A percentile compares a stretch with the other conserved stretches of the same genome.
Conservation (phyloP, 2,329 filamentous ascomycete genomes). For the Alternaria angustiovoidea region DNA sequence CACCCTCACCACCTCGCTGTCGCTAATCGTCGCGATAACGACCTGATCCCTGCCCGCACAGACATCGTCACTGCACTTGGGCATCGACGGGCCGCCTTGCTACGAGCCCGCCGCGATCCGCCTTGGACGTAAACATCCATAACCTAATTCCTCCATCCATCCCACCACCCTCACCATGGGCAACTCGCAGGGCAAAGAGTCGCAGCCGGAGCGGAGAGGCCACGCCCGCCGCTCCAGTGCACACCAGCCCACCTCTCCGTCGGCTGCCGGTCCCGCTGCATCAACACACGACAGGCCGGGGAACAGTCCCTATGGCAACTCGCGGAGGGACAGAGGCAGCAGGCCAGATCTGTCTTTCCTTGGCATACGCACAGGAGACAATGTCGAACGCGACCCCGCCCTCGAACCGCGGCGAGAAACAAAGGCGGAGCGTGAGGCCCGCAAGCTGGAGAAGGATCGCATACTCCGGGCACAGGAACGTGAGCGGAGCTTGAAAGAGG, state of each 20-base stretch:
- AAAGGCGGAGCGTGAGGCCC: slow-evolving; percentile 87
- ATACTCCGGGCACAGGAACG: slow-evolving; percentile 79
- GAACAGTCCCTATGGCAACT: slow-evolving; percentile 52
- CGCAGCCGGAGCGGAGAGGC: slow-evolving; percentile 47
- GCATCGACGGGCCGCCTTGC: slow-evolving; percentile 23
- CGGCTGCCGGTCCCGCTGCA: slow-evolving; percentile 32
- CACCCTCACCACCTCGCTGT: slow-evolving; percentile 25
- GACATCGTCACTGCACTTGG: slow-evolving; percentile 24
- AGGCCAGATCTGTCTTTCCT: slow-evolving; percentile 68
- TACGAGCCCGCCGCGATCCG: slow-evolving; percentile 30
- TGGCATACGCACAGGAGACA: slow-evolving; percentile 61
- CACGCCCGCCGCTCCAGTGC: slow-evolving; percentile 45
- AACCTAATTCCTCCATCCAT: slow-evolving; percentile 12
- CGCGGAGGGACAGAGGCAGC: slow-evolving; percentile 61
- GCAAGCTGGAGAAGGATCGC: slow-evolving; percentile 83
- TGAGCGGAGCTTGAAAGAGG: slow-evolving; percentile 87
- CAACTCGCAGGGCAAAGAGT: slow-evolving; percentile 59
- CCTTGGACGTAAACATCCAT: slow-evolving; percentile 13
- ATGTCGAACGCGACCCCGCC: slow-evolving; percentile 59
- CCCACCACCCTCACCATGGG: slow-evolving; percentile 48
- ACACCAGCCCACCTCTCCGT: slow-evolving; percentile 44
- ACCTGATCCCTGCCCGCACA: slow-evolving; percentile 26
- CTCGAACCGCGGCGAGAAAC: slow-evolving; percentile 78
- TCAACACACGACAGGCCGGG: slow-evolving; percentile 40
- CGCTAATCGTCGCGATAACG: slow-evolving; percentile 19